Evolutionary conservation across 768 basidiomycete species (phyloP).

Genomic region (Termitomyces sp.): DNA sequence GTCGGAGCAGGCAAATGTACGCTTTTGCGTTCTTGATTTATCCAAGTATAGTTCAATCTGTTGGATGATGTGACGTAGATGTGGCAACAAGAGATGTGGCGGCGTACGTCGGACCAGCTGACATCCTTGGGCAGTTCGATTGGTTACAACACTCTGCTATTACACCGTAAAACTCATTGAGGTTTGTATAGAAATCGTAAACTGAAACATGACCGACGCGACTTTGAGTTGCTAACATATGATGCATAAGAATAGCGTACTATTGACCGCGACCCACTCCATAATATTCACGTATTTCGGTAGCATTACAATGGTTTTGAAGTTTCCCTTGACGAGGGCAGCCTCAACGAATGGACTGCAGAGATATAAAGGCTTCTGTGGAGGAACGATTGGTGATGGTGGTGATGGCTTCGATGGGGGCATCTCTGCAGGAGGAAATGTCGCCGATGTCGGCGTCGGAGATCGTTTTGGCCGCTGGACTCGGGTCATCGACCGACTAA

Average conservation of each 20-base stretch:
- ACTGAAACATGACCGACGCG: constrained; percentile 48
- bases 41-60: constrained; percentile 97
- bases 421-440: constrained; percentile 49
- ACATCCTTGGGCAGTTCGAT: constrained; percentile 89
- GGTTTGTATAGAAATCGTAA: constrained; percentile 95
- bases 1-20: constrained; percentile 92
- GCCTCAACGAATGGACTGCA: constrained; percentile 97
- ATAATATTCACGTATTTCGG: constrained; percentile 98
- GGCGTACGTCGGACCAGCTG: constrained; percentile 84
- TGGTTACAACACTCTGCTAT: constrained; percentile 93
- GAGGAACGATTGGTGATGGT: constrained; percentile 34
- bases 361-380: constrained; percentile 75
- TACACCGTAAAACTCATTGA: constrained; percentile 96
- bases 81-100: neutral
- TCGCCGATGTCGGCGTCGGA: constrained; percentile 70
- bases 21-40: constrained; percentile 91
- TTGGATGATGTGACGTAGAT: constrained; percentile 6
- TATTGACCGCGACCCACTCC: constrained; percentile 86
- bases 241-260: constrained; percentile 45
- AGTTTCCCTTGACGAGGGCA: constrained; percentile 94
- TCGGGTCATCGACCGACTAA: constrained; percentile 74
- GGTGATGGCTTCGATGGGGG: constrained; percentile 34
- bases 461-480: constrained; percentile 73
- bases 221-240: neutral
- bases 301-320: constrained; percentile 94